Evolutionary conservation across 768 basidiomycete genomes (phyloP).

Genomic region (Phylloporus scabripes): DNA sequence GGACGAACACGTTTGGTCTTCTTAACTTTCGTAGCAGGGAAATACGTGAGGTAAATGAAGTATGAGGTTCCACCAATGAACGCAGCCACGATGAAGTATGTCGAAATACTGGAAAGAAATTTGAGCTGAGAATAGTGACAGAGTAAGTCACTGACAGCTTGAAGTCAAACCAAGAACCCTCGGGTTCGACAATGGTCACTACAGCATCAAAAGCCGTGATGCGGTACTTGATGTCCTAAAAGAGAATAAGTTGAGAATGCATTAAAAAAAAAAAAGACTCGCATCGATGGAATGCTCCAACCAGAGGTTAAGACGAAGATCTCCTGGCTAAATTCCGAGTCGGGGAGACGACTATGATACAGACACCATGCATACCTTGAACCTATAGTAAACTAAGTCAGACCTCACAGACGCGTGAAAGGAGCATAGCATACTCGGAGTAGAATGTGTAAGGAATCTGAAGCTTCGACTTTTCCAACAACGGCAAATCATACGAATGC

Average conservation of each 20-base stretch:
- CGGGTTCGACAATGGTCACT: conserved; percentile 76
- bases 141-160: conserved; percentile 56
- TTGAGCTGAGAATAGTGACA: conserved; percentile 1
- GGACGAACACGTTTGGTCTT: conserved; percentile 40
- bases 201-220: conserved; percentile 69
- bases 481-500: conserved; percentile 44
- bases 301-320: conserved; percentile 69
- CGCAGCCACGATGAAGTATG: conserved; percentile 65
- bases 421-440: conserved; percentile 61
- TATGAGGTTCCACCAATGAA: conserved; percentile 61
- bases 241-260: not conserved
- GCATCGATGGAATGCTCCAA: conserved; percentile 67
- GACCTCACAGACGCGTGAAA: not conserved
- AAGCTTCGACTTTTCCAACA: conserved; percentile 53
- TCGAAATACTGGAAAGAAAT: conserved; percentile 42
- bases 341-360: not conserved
- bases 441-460: conserved; percentile 68
- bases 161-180: conserved; percentile 69
- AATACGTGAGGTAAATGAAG: conserved; percentile 58
- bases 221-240: conserved; percentile 53
- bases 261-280: conserved; percentile 16
- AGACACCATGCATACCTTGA: conserved; percentile 43
- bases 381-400: conserved; percentile 35
- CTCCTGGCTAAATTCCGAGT: conserved; percentile 52
- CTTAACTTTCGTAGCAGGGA: conserved; percentile 56